Evolutionary conservation across 352 stramenopile species (phyloP), one percentile per base, ranked within the genome.

Genomic region (Phytophthora pinifolia): DNA sequence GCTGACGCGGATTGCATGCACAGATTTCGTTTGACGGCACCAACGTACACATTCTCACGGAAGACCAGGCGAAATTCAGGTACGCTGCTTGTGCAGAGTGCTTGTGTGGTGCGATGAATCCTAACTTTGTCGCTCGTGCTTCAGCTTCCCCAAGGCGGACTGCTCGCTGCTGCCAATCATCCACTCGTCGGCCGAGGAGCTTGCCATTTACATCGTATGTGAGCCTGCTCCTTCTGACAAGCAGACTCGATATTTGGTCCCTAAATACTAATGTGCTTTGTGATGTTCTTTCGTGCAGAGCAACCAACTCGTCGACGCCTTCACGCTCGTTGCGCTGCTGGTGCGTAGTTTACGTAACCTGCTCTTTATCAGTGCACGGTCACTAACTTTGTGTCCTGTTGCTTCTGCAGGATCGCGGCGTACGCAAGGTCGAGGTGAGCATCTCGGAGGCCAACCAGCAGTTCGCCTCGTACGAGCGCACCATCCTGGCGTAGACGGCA

Each of bases 121-220:
- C n/a, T n/a, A n/a, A n/a, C n/a, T n/a, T n/a, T n/a, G n/a, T n/a
- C n/a, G n/a, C n/a, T n/a, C n/a, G n/a, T n/a, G n/a, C n/a, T n/a
- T 9, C 44, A 94, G 86, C 54, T 98, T 99, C 64, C 97, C 97
- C 0, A 89, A 88, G 59, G 63, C 75, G 18, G 97, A 99, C 62
- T 99, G 96, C 76, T 93, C 90, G 36, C 68, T 98, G 54, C 70
- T 99, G 22, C 97, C 97, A 10, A 97, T 99, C 36, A 79, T 98
- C 22, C 97, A 99, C 79, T 98, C 96, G 20, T 98, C 96, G 7
- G 91, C 92, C 0, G 97, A 99, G 75, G 96, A 99, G 65, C 78
- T 99, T 37, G 88, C 94, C 37, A 93, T 97, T 59, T 98, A 98
- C 73, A 81, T 98, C 41, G 86, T 96, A 81, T 52, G 81, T 81